Evolutionary conservation across 768 basidiomycete species (phyloP).

Genomic region (Tylopilus rubrobrunneus): DNA sequence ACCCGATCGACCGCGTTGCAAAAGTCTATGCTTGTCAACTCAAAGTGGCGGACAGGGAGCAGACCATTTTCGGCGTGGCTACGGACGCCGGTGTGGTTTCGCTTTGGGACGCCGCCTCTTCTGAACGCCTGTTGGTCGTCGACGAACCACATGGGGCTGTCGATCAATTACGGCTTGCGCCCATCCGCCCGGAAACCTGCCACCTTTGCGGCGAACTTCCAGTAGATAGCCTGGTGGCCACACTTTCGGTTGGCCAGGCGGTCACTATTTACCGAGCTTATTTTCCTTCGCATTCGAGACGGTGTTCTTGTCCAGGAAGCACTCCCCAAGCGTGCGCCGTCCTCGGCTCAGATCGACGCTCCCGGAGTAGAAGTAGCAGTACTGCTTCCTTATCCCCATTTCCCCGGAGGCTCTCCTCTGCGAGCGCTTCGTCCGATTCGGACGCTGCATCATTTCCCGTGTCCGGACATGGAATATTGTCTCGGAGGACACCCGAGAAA

Average conservation of each 20-base stretch:
- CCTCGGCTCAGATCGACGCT: constrained; percentile 49
- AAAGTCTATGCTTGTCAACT: constrained; percentile 51
- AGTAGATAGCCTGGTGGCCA: constrained; percentile 59
- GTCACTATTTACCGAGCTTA: constrained; percentile 66
- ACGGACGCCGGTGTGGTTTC: constrained; percentile 68
- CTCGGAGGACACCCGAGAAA: constrained; percentile 70
- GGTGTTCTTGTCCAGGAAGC: constrained; percentile 63
- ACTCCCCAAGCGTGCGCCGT: constrained; percentile 43
- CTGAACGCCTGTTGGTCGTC: constrained; percentile 58
- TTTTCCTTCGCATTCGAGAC: constrained; percentile 51
- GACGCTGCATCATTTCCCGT: constrained; percentile 67
- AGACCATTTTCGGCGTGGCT: constrained; percentile 55
- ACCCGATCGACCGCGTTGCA: constrained; percentile 49
- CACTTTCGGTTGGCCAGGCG: constrained; percentile 61
- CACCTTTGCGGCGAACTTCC: constrained; percentile 66
- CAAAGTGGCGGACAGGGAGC: constrained; percentile 47
- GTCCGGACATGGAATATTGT: constrained; percentile 75
- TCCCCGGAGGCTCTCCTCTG: constrained; percentile 44
- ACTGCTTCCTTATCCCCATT: constrained; percentile 44
- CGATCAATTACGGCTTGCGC: constrained; percentile 56
- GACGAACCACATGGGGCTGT: constrained; percentile 58
- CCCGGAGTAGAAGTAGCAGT: constrained; percentile 65
- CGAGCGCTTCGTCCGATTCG: constrained; percentile 30
- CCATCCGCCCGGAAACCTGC: constrained; percentile 55
- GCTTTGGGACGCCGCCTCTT: constrained; percentile 69